Evolutionary conservation across 2,329 filamentous ascomycete genomes (phyloP).

Genomic region (Coniella lustricola): DNA sequence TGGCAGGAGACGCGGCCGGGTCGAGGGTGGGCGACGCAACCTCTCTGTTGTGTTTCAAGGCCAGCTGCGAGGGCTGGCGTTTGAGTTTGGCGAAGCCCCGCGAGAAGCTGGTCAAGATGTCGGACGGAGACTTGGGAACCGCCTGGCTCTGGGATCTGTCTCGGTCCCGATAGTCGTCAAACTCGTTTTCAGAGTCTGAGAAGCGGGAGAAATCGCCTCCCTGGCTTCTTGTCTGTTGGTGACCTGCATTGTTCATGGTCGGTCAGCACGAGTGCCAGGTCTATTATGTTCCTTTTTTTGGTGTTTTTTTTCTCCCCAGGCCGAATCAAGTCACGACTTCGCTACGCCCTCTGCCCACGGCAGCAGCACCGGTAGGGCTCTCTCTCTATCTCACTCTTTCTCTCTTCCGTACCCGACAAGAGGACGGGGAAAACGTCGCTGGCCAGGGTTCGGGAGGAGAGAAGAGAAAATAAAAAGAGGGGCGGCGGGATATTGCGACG

Average conservation of each 20-base stretch:
- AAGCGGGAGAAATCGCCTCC: slow-evolving; percentile 30
- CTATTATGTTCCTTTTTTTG: too few species aligned
- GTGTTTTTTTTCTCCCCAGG: slow-evolving; percentile 1
- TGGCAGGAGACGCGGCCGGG: slow-evolving; percentile 22
- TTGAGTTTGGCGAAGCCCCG: slow-evolving; percentile 38
- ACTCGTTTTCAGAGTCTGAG: slow-evolving; percentile 39
- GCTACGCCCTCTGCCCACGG: slow-evolving; percentile 11
- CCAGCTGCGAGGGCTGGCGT: slow-evolving; percentile 37
- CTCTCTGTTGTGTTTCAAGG: slow-evolving; percentile 26
- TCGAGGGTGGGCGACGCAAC: slow-evolving; percentile 21
- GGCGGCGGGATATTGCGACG: neutral
- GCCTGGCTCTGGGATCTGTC: slow-evolving; percentile 28
- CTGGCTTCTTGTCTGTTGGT: slow-evolving; percentile 19
- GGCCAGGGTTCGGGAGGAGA: neutral
- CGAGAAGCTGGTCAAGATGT: slow-evolving; percentile 45
- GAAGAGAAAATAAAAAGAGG: neutral
- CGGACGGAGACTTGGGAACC: slow-evolving; percentile 34
- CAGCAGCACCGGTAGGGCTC: slow-evolving; percentile 5
- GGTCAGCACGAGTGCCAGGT: slow-evolving; percentile 27
- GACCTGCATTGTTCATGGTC: slow-evolving; percentile 25
- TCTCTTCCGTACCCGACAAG: too few species aligned
- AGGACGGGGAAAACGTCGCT: neutral
- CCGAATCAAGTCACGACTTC: slow-evolving; percentile 1
- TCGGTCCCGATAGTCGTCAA: slow-evolving; percentile 14
- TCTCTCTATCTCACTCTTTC: too few species aligned